phyloP scores from a whole-genome alignment of 176 grass and related monocot species.

The Juncus inflexus region DNA sequence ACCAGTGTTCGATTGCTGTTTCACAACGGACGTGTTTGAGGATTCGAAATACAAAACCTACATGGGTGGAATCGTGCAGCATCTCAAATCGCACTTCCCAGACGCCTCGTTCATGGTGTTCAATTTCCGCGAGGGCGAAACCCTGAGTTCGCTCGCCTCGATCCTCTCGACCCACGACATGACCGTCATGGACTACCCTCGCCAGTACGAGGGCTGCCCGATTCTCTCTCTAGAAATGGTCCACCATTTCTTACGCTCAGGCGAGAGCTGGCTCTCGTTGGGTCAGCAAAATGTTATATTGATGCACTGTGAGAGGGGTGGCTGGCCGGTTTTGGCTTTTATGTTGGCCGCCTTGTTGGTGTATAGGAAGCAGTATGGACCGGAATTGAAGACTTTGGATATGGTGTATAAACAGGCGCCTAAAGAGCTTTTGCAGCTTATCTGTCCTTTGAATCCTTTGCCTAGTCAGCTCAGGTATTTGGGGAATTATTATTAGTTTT shows the following conservation, averaged over 20 bases:
- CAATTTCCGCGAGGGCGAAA: constrained; percentile 81
- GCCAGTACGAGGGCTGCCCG: constrained; percentile 87
- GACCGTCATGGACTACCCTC: constrained; percentile 94
- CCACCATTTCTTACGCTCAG: constrained; percentile 87
- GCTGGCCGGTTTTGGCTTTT: constrained; percentile 89
- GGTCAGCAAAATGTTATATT: constrained; percentile 83
- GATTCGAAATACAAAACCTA: constrained; percentile 61
- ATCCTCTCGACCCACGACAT: constrained; percentile 72
- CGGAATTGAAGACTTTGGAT: constrained; percentile 81
- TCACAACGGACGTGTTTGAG: constrained; percentile 84
- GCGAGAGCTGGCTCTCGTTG: constrained; percentile 91
- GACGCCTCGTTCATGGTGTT: constrained; percentile 97
- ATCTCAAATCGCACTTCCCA: constrained; percentile 72
- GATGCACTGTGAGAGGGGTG: constrained; percentile 91
- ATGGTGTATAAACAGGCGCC: constrained; percentile 99
- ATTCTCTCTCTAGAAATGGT: constrained; percentile 85
- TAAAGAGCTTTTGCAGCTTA: constrained; percentile 62
- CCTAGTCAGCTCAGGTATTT: constrained; percentile 69
- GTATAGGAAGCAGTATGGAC: constrained; percentile 80
- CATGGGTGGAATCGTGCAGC: constrained; percentile 66
- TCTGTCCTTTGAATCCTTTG: constrained; percentile 81
- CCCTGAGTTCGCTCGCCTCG: constrained; percentile 53
- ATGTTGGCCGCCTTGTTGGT: constrained; percentile 87
- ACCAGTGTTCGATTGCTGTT: constrained; percentile 96
- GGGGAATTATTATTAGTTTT: no score